Base-by-base conservation (phyloP, 257 asterid genomes). In the Fraxinus anomala region DNA sequence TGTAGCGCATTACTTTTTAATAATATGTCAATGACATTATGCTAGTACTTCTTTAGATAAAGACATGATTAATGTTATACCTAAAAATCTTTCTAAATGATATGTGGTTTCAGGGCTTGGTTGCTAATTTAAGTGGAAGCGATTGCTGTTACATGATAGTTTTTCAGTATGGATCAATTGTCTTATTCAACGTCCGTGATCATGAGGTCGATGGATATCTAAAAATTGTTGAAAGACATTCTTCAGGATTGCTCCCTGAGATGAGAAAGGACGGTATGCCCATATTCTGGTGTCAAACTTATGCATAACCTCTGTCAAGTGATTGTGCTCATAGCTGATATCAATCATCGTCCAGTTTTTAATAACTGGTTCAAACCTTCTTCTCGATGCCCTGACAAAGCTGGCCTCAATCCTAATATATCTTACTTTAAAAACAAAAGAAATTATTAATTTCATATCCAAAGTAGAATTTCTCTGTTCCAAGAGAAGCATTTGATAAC, bases 91-190 rank as follows among this genome's bases (percentile, higher is more conserved):
- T 23, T 63, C 34, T 63, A 63, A 24, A 63, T 63, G 17, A 3
- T 10, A 8, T 74, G 68, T 75, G 56, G 39, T 83, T 51, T 82
- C 92, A 94, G 99, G 92, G 83, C 74, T 78, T 84, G 78, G 85
- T 90, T 76, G 89, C 86, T 76, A 91, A 89, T 82, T 79, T 91
- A 82, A 84, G 88, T 31, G 97, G 91, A 76, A 91, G 81, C 33
- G 90, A 90, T 36, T 87, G 94, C 87, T 84, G 94, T 84, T 91
- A 85, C 85, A 86, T 93, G 96, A 93, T 95, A 69, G 98, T 95
- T 81, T 95, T 91, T 80, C 99, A 95, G 80, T 95, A 95, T 68
- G 99, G 99, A 40, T 95, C 99, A 4, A 89, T 95, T 59, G 99
- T 95, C 87, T 87, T 95, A 80, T 95, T 95, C 88, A 95, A 95